These are phyloP conservation scores for Hydnomerulius pinastri DNA, from an alignment of 768 basidiomycete genomes.

Conservation along the genomic window DNA sequence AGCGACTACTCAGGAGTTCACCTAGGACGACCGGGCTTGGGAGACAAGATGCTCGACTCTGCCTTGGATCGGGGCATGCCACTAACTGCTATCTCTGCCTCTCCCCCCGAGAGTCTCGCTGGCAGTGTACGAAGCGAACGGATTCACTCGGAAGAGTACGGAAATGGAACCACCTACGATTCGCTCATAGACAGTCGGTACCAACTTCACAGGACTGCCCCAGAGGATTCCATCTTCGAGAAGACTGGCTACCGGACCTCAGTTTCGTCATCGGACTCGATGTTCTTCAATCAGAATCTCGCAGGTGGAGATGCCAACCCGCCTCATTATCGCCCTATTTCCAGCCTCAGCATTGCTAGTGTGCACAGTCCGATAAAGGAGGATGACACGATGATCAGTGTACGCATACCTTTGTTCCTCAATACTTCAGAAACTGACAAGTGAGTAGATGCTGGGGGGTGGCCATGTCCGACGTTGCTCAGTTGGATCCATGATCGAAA, in stretches of 20 bases:
- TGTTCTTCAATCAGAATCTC: conserved; percentile 56
- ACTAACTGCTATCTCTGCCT: conserved; percentile 64
- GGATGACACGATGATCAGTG: conserved; percentile 82
- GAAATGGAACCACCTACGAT: conserved; percentile 52
- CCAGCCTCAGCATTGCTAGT: conserved; percentile 55
- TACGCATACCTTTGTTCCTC: conserved; percentile 35
- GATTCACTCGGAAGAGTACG: conserved; percentile 17
- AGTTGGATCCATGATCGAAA: conserved; percentile 63
- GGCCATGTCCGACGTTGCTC: conserved; percentile 73
- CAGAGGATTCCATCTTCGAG: conserved; percentile 63
- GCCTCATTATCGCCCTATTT: conserved; percentile 64
- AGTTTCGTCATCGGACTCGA: conserved; percentile 52
- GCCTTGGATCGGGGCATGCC: conserved; percentile 52
- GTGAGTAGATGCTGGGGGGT: conserved; percentile 74
- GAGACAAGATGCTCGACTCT: conserved; percentile 87
- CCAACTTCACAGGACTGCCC: conserved; percentile 31
- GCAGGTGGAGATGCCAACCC: conserved; percentile 40
- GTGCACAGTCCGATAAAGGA: conserved; percentile 57
- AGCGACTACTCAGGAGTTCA: conserved; percentile 62
- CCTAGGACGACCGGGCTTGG: conserved; percentile 71
- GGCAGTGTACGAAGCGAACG: conserved; percentile 17
- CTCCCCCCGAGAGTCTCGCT: conserved; percentile 51
- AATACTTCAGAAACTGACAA: conserved; percentile 7
- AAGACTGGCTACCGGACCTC: conserved; percentile 56
- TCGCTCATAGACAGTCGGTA: conserved; percentile 64